Conservation (phyloP, 2,329 filamentous ascomycete species). For the Cercospora beticola region DNA sequence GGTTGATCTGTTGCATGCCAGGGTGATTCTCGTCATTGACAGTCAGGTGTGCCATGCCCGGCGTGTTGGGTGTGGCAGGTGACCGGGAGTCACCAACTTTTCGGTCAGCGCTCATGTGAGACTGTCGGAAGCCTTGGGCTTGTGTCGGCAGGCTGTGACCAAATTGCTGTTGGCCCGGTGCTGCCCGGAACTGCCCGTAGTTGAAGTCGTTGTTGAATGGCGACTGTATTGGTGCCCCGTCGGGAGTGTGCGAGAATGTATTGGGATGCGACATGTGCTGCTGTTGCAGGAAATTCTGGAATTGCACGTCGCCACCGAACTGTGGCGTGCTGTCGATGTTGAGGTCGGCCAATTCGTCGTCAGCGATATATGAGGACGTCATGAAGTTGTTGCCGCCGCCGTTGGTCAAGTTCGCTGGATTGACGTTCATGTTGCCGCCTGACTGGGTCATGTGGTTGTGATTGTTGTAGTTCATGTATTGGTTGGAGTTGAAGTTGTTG, state of each 20-base stretch:
- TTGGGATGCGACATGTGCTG: slow-evolving; percentile 62
- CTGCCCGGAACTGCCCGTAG: slow-evolving; percentile 71
- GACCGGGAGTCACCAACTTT: slow-evolving; percentile 68
- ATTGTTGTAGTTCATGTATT: slow-evolving; percentile 36
- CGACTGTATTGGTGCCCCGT: slow-evolving; percentile 87
- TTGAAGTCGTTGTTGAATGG: slow-evolving; percentile 78
- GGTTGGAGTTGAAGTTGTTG: slow-evolving; percentile 50
- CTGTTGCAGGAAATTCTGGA: slow-evolving; percentile 51
- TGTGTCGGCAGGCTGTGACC: slow-evolving; percentile 37
- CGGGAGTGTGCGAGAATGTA: slow-evolving; percentile 86
- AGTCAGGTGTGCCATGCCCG: slow-evolving; percentile 69
- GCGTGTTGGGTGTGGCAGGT: slow-evolving; percentile 85
- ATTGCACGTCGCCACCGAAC: slow-evolving; percentile 35
- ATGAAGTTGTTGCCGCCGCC: slow-evolving; percentile 46
- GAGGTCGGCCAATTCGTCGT: slow-evolving; percentile 84
- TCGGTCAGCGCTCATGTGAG: slow-evolving; percentile 54
- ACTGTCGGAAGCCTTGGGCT: slow-evolving; percentile 30
- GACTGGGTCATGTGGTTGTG: slow-evolving; percentile 28
- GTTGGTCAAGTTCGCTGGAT: slow-evolving; percentile 83
- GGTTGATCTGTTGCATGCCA: slow-evolving; percentile 45
- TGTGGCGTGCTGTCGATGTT: slow-evolving; percentile 41
- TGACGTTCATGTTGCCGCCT: slow-evolving; percentile 61
- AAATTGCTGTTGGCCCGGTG: slow-evolving; percentile 53
- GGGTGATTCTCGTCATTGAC: slow-evolving; percentile 55
- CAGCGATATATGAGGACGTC: slow-evolving; percentile 74